Evolutionary conservation across 1,284 basidiomycete species (phyloP), one percentile per base, ranked within the genome.

Genomic region (Vanrija sp.): DNA sequence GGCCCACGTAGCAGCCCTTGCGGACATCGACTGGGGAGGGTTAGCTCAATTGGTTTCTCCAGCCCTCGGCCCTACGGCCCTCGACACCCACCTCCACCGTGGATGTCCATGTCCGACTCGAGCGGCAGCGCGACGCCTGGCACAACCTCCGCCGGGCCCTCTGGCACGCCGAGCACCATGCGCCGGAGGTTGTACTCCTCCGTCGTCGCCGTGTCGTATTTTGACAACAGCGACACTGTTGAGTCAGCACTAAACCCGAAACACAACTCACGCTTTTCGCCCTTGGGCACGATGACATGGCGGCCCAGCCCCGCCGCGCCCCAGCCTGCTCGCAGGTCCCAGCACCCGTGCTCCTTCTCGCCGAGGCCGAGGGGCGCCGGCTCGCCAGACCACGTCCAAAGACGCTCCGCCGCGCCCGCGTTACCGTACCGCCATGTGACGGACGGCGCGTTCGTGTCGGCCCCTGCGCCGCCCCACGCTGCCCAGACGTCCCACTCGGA

Each of bases 1-100:
- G 96, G 3, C 96, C 96, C 2, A 98, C 86, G 70, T 98, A 98
- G 74, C 96, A 99, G 6, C 96, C 96, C 78, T 99, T 98, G 48
- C 89, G 82, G 73, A 97, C 97, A 75, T 98, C 93, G 66, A 98
- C 93, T 94, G 65, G 5, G 28, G 9, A 14, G 23, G 18, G 51
- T 50, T 12, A 46, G 56, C 16, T 7, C 49, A 54, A 16, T 15
- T 34, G 14, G n/a, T 44, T 26, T 7, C 12, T 15, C 7, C 34
- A 12, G 34, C 34, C 12, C 34, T 34, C 14, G 28, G 28, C 15
- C 15, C 3, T 25, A 18, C 3, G 14, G 46, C 26, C 26, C 28
- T 28, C 28, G 28, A 2, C 9, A 79, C 87, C 79, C 67, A 94
- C 91, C 78, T 69, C 86, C 95, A 56, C 91, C 88, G 87, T 96